These are phyloP conservation scores for Kwoniella mangroviensis DNA, from an alignment of 768 basidiomycete species.

Conservation along the genomic window DNA sequence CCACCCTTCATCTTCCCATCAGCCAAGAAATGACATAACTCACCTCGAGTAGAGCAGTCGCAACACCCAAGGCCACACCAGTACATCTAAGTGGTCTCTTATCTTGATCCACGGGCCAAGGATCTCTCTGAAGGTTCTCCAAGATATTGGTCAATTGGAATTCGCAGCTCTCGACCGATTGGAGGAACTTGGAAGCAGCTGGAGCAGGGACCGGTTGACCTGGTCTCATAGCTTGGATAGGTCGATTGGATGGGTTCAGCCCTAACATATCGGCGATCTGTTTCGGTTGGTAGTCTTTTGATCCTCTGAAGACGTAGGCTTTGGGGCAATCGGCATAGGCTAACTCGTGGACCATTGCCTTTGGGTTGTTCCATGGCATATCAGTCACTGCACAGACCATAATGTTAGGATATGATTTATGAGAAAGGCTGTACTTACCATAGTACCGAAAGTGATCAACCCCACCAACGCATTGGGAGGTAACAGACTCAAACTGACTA, in stretches of 20 bases:
- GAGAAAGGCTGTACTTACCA: constrained; percentile 65
- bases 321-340: constrained; percentile 95
- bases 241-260: constrained; percentile 65
- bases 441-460: constrained; percentile 93
- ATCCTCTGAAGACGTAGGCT: constrained; percentile 97
- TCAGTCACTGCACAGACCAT: too few species aligned
- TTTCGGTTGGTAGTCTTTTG: constrained; percentile 93
- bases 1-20: not conserved
- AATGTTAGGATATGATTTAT: not conserved
- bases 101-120: constrained; percentile 96
- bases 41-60: constrained; percentile 87
- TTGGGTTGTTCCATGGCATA: not conserved
- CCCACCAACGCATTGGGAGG: constrained; percentile 95
- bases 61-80: constrained; percentile 90
- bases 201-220: constrained; percentile 57
- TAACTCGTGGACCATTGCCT: constrained; percentile 98
- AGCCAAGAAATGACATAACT: constrained; percentile 18
- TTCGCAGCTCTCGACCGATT: constrained; percentile 90
- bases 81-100: constrained; percentile 92
- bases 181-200: constrained; percentile 69
- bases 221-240: constrained; percentile 48
- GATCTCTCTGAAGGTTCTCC: constrained; percentile 83
- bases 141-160: constrained; percentile 94
- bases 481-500: constrained; percentile 88
- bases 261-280: constrained; percentile 99